Evolutionary conservation across 352 stramenopile species (phyloP).

Genomic region (Pythium volutum): DNA sequence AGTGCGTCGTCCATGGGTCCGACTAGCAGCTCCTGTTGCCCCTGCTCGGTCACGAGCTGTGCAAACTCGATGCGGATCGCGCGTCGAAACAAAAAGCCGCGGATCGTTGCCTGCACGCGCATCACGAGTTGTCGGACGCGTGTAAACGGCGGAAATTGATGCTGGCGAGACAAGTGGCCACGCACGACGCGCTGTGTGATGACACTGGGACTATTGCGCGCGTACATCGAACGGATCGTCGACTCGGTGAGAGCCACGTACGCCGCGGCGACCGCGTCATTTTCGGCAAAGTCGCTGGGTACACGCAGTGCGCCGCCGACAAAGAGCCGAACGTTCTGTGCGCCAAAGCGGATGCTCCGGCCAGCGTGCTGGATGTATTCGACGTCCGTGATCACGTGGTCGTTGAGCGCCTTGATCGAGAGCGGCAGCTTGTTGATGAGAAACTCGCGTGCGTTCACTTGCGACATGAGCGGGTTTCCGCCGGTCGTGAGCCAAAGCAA

Average conservation of each 20-base stretch:
- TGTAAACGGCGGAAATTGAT: constrained; percentile 37
- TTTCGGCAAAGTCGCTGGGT: constrained; percentile 45
- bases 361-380: constrained; percentile 52
- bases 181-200: constrained; percentile 39
- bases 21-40: constrained; percentile 47
- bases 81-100: constrained; percentile 60
- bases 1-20: constrained; percentile 29
- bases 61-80: constrained; percentile 45
- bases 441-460: constrained; percentile 51
- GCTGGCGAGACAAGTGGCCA: constrained; percentile 48
- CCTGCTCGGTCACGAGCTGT: constrained; percentile 41
- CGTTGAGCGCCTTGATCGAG: constrained; percentile 55
- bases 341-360: constrained; percentile 35
- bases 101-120: constrained; percentile 49
- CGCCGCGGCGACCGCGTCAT: constrained; percentile 33
- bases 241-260: constrained; percentile 36
- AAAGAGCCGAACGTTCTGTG: constrained; percentile 30
- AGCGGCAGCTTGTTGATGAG: constrained; percentile 68
- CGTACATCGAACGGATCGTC: constrained; percentile 29
- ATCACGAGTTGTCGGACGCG: constrained; percentile 47
- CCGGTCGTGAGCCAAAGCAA: constrained; percentile 60
- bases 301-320: constrained; percentile 31
- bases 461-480: constrained; percentile 58
- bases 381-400: constrained; percentile 58
- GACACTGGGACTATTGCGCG: constrained; percentile 43